These are phyloP conservation scores for Hypomontagnella monticulosa DNA, from an alignment of 495 filamentous ascomycete species.

Conservation along the genomic window DNA sequence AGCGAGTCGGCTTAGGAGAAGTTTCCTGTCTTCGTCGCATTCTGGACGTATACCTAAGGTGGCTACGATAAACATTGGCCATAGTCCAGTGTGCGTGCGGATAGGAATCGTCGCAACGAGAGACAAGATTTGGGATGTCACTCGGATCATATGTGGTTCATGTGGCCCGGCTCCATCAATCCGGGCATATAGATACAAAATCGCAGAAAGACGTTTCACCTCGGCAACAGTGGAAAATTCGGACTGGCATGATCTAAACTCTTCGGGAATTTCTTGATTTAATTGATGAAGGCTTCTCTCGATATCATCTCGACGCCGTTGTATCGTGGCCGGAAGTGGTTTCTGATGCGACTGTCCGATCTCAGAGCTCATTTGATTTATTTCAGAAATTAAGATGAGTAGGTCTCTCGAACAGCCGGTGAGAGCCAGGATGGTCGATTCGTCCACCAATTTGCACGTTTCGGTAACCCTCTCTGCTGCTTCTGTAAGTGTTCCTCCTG, in stretches of 20 bases:
- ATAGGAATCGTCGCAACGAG: conserved; percentile 30
- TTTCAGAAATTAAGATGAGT: conserved; percentile 33
- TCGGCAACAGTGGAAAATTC: conserved; percentile 31
- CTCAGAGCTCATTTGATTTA: conserved; percentile 28
- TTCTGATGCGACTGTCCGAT: conserved; percentile 3
- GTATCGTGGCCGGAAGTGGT: conserved; percentile 7
- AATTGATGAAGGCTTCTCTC: conserved; percentile 31
- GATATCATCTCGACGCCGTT: conserved; percentile 30
- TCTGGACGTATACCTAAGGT: conserved; percentile 32
- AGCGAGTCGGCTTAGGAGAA: conserved; percentile 22
- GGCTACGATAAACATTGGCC: conserved; percentile 36
- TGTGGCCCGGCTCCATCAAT: conserved; percentile 28
- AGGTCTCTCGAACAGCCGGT: conserved; percentile 34
- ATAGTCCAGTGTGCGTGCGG: conserved; percentile 33
- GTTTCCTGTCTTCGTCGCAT: conserved; percentile 32
- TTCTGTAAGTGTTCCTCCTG: conserved; percentile 28
- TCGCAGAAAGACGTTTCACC: conserved; percentile 28
- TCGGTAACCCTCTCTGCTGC: conserved; percentile 28
- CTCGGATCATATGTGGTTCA: conserved; percentile 31
- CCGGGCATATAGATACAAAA: conserved; percentile 35
- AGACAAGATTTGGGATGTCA: conserved; percentile 26
- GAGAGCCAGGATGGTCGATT: conserved; percentile 19
- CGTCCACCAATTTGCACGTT: conserved; percentile 29
- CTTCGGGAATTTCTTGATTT: conserved; percentile 25
- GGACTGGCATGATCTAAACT: conserved; percentile 20